Percentiles rank a stretch among this genome's conserved stretches.
Evolutionary conservation across 441 rosid genomes (phyloP).

Genomic region (Populus tomentosa): DNA sequence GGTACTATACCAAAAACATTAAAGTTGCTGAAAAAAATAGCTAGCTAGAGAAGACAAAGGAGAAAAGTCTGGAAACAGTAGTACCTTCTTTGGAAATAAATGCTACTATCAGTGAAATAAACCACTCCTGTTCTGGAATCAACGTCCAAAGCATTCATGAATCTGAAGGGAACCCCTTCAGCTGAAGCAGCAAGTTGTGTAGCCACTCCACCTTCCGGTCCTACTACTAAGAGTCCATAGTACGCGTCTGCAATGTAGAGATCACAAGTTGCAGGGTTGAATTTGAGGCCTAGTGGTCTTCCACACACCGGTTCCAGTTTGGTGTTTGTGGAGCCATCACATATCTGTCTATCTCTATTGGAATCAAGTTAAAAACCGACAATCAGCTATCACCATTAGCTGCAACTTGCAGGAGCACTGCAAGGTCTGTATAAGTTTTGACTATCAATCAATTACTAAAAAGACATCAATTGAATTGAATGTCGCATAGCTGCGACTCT

Average conservation of each 20-base stretch:
- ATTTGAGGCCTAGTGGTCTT: conserved; percentile 47
- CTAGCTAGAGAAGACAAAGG: background rate
- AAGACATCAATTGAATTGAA: background rate
- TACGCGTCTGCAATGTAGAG: conserved; percentile 52
- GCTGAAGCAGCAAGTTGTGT: conserved; percentile 25
- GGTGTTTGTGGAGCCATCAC: conserved; percentile 39
- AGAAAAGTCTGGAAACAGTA: background rate
- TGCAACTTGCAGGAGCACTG: background rate
- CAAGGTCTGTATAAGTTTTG: background rate
- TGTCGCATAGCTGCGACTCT: background rate
- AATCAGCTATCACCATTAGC: background rate
- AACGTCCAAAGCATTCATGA: conserved; percentile 41
- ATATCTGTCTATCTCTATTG: conserved; percentile 24
- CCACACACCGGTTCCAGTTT: conserved; percentile 40
- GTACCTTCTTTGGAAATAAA: conserved; percentile 38
- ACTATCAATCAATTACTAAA: background rate
- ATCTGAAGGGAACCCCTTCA: conserved; percentile 32
- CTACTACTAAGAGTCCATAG: conserved; percentile 38
- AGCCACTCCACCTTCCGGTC: conserved; percentile 37
- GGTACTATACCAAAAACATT: background rate
- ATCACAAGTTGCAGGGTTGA: conserved; percentile 32
- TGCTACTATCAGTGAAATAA: conserved; percentile 45
- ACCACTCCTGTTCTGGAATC: conserved; percentile 31
- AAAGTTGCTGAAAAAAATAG: background rate
- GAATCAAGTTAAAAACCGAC: background rate